Conservation (phyloP, 2,329 filamentous ascomycete genomes). For the Pseudocercospora vitis region DNA sequence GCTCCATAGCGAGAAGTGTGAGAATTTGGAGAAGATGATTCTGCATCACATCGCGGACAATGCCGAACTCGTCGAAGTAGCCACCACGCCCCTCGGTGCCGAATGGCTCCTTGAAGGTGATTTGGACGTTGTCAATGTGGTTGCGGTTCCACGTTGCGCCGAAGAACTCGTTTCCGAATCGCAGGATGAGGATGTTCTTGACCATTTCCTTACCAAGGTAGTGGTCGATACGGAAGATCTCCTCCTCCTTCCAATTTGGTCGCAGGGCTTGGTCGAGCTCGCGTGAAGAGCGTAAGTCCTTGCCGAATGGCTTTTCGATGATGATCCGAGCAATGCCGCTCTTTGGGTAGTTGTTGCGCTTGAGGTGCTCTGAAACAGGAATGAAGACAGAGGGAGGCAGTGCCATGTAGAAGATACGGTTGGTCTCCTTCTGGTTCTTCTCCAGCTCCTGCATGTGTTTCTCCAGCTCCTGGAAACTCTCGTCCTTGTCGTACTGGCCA, state of each 20-base stretch:
- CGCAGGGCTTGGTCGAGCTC: constrained; percentile 92
- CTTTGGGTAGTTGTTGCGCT: constrained; percentile 93
- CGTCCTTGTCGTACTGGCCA: constrained; percentile 97
- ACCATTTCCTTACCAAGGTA: constrained; percentile 99
- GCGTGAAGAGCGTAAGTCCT: constrained; percentile 90
- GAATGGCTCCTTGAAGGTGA: constrained; percentile 99
- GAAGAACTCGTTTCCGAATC: constrained; percentile 98
- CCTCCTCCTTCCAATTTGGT: constrained; percentile 97
- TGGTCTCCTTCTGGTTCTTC: constrained; percentile 74
- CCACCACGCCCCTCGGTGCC: constrained; percentile 96
- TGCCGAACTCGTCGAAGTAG: constrained; percentile 99
- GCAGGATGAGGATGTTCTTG: constrained; percentile 97
- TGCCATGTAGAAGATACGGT: constrained; percentile 99
- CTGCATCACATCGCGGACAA: constrained; percentile 99
- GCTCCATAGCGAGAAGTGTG: constrained; percentile 95
- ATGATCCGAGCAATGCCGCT: constrained; percentile 91
- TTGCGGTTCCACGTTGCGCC: constrained; percentile 98
- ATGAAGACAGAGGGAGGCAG: constrained; percentile 97
- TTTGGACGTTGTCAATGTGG: constrained; percentile 99
- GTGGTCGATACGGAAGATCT: constrained; percentile 98
- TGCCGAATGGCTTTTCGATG: constrained; percentile 99
- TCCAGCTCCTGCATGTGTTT: constrained; percentile 85
- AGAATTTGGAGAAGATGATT: constrained; percentile 97
- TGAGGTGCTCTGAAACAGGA: constrained; percentile 93
- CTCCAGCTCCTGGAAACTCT: constrained; percentile 83